Evolutionary conservation across 805 yeast genomes (phyloP).

Genomic region (Suhomyces vadensis): DNA sequence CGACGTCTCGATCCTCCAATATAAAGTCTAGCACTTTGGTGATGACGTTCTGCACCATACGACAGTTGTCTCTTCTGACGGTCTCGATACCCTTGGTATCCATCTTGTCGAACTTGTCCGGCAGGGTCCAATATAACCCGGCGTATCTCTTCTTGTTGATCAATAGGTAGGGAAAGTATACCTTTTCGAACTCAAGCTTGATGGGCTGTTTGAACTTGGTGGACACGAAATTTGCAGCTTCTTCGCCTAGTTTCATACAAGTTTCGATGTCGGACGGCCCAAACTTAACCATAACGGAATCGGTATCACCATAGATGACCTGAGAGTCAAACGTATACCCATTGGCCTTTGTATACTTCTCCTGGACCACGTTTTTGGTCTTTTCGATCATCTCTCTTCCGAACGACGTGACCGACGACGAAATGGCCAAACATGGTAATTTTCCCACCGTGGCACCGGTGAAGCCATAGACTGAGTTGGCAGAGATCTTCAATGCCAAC

Average conservation of each 20-base stretch:
- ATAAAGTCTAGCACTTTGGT: conserved; percentile 85
- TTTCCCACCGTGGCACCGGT: conserved; percentile 99
- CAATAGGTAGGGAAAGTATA: conserved; percentile 88
- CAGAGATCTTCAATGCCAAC: conserved; percentile 92
- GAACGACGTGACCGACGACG: conserved; percentile 92
- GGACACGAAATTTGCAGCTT: conserved; percentile 90
- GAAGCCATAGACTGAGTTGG: conserved; percentile 97
- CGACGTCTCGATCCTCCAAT: conserved; percentile 82
- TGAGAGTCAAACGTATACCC: conserved; percentile 84
- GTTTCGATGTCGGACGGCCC: conserved; percentile 78
- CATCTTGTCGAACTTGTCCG: conserved; percentile 92
- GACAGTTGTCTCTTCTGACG: conserved; percentile 96
- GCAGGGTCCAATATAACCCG: conserved; percentile 92
- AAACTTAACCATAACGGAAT: conserved; percentile 98
- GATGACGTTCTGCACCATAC: conserved; percentile 90
- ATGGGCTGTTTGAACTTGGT: conserved; percentile 79
- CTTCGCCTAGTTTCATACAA: conserved; percentile 90
- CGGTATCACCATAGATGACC: conserved; percentile 98
- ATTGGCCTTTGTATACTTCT: conserved; percentile 72
- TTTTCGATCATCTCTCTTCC: conserved; percentile 97
- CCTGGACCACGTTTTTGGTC: conserved; percentile 84
- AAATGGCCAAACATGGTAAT: conserved; percentile 92
- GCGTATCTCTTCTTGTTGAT: conserved; percentile 97
- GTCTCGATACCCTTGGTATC: conserved; percentile 99
- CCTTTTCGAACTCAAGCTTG: conserved; percentile 94